Evolutionary conservation across 2,329 filamentous ascomycete genomes (phyloP).

Genomic region (Erysiphe pulchra): DNA sequence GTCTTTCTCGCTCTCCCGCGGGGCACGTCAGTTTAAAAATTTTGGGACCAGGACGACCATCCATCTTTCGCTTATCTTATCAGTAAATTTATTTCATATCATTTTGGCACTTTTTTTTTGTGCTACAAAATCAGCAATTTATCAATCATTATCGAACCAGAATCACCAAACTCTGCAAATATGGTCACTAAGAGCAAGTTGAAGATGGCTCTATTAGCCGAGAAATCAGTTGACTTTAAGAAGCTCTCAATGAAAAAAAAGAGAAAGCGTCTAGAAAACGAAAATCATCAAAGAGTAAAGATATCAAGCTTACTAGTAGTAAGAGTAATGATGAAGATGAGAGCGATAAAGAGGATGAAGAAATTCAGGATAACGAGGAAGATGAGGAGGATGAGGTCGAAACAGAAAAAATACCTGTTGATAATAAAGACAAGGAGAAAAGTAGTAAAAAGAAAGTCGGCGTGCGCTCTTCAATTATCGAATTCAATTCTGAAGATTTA

Average conservation of each 20-base stretch:
- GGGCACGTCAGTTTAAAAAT: too few species aligned
- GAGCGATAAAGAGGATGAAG: constrained; percentile 16
- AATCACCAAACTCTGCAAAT: not conserved
- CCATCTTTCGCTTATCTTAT: too few species aligned
- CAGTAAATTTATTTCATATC: too few species aligned
- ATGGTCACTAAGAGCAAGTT: constrained; percentile 20
- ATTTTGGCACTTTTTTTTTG: too few species aligned
- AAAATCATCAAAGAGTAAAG: constrained; percentile 20
- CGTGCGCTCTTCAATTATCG: constrained; percentile 5
- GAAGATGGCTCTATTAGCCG: constrained; percentile 26
- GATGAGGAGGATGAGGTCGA: not conserved
- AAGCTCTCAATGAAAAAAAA: constrained; percentile 17
- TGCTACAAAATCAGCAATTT: too few species aligned
- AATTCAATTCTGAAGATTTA: not conserved
- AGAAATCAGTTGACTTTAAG: constrained; percentile 27
- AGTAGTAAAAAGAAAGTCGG: constrained; percentile 14
- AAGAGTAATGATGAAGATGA: constrained; percentile 16
- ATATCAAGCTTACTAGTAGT: constrained; percentile 5
- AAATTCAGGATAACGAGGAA: not conserved
- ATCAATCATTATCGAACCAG: not conserved
- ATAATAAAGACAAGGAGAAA: constrained; percentile 13
- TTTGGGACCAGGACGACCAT: too few species aligned
- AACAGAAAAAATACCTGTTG: constrained; percentile 1
- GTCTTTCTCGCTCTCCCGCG: too few species aligned
- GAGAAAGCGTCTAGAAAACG: constrained; percentile 19